Evolutionary conservation across 2,329 filamentous ascomycete genomes (phyloP), one percentile per base, ranked within the genome.

Genomic region (Microcyclosporella mali): DNA sequence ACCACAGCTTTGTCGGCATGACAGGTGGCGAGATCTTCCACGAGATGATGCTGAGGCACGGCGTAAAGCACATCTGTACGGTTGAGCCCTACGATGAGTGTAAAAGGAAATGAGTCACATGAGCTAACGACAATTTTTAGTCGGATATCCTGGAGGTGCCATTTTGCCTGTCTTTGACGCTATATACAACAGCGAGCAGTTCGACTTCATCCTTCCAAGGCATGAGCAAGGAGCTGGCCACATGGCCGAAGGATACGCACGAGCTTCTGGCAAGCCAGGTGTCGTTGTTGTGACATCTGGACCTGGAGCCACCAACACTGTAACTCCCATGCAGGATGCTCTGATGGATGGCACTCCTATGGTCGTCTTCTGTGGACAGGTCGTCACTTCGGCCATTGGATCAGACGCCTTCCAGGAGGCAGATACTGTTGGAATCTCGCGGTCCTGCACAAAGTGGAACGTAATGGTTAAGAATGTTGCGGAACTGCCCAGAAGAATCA

Each of bases 141-240:
- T 75, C 49, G 72, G 72, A 30, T 97, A 97, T 70, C 87, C 90
- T 55, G 90, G 90, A 59, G 90, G 92, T 64, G 89, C 92, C 54
- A 97, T 97, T 69, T 82, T 97, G 28, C 92, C 92, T 58, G 90
- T 97, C 33, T 97, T 95, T 72, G 92, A 98, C 67, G 92, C 92
- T 61, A 97, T 98, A 64, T 94, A 94, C 78, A 95, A 95, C 73
- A 97, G 90, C 45, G 82, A 85, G 72, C 85, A 95, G 69, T 95
- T 97, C 72, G 83, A 95, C 50, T 97, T 98, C 63, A 81, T 97
- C 66, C 81, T 97, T 7, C 92, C 92, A 21, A 82, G 86, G 68
- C 92, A 98, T 70, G 92, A 97, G 71, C 92, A 98, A 70, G 92
- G 92, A 55, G 92, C 92, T 45, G 92, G 92, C 52, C 92, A 98